A percentile compares a stretch with the other conserved stretches of the same genome.
phyloP scores from a whole-genome alignment of 176 grass and related monocot genomes.

The Aechmea fasciata region DNA sequence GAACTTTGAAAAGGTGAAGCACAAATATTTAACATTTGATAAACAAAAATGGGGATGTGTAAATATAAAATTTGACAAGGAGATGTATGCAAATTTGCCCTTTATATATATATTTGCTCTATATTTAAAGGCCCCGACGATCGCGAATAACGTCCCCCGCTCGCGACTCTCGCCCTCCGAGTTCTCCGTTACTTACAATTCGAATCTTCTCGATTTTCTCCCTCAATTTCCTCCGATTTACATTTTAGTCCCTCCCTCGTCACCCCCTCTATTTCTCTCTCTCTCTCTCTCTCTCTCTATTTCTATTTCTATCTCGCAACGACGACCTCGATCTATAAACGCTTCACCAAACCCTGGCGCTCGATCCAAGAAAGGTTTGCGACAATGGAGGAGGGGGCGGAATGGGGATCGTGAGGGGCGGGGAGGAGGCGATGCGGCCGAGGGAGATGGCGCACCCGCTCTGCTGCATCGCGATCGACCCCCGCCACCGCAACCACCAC shows the following conservation, averaged over 20 bases:
- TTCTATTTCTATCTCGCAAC: not conserved
- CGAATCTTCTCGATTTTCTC: not conserved
- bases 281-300: not conserved
- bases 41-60: no score
- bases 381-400: not conserved
- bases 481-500: slow-evolving; percentile 2
- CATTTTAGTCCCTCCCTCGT: not conserved
- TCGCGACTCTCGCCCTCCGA: not conserved
- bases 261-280: not conserved
- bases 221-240: not conserved
- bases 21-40: no score
- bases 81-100: no score
- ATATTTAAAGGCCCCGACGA: not conserved
- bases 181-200: not conserved
- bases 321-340: not conserved
- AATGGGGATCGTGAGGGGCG: not conserved
- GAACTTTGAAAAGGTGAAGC: no score
- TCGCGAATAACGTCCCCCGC: no score
- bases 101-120: not conserved
- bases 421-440: not conserved
- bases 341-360: not conserved
- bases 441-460: slow-evolving; percentile 35
- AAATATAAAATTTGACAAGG: no score
- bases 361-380: not conserved
- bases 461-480: slow-evolving; percentile 53